Percentiles rank a stretch among this genome's conserved stretches.
These are phyloP conservation scores for Melocanna baccifera DNA, from an alignment of 176 grass and related monocot genomes.

Conservation along the genomic window DNA sequence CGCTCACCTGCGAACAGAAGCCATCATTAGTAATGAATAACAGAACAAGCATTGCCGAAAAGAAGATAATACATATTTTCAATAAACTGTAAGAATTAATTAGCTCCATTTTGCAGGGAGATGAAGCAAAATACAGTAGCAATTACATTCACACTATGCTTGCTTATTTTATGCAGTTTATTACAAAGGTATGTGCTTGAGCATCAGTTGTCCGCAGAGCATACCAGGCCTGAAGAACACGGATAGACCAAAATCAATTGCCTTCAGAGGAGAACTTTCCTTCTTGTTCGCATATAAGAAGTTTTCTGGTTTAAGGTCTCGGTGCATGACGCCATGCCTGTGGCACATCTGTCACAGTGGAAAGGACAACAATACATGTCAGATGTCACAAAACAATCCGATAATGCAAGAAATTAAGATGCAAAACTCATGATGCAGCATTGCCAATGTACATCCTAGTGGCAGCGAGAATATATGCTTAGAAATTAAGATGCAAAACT, in stretches of 20 bases:
- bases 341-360: constrained; percentile 70
- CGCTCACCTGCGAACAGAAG: constrained; percentile 60
- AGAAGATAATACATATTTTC: not conserved
- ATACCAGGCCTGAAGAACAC: constrained; percentile 91
- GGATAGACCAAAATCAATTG: constrained; percentile 96
- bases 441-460: not conserved
- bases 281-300: constrained; percentile 91
- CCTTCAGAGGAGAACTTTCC: constrained; percentile 85
- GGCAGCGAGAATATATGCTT: not conserved
- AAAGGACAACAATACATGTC: constrained; percentile 16
- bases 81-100: constrained; percentile 8
- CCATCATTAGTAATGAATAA: not conserved
- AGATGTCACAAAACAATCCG: constrained; percentile 3
- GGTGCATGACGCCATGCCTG: constrained; percentile 88
- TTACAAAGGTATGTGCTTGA: constrained; percentile 7
- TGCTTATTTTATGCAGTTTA: constrained; percentile 6
- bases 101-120: constrained; percentile 22
- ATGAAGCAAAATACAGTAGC: not conserved
- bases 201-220: constrained; percentile 5
- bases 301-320: constrained; percentile 97
- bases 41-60: constrained; percentile 15
- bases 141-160: not conserved
- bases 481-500: too few relatives aligned
- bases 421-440: not conserved
- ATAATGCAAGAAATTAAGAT: constrained; percentile 23